These are phyloP conservation scores for Mycena polygramma DNA, from an alignment of 768 basidiomycete species.

Conservation along the genomic window DNA sequence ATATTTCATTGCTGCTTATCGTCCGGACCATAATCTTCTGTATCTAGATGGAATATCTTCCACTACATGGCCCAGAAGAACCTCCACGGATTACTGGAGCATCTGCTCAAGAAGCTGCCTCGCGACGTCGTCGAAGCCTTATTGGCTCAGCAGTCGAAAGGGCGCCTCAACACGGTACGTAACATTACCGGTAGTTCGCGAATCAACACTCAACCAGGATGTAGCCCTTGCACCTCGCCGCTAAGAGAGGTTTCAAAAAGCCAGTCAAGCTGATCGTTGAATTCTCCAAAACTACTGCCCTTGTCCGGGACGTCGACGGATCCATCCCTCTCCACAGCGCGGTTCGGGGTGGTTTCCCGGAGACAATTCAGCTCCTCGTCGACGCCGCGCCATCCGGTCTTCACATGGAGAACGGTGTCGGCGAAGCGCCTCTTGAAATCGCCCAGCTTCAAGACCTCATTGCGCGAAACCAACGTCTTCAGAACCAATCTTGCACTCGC, in stretches of 20 bases:
- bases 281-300: constrained; percentile 51
- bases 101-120: constrained; percentile 66
- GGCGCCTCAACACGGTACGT: constrained; percentile 60
- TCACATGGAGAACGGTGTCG: constrained; percentile 64
- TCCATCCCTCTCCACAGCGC: constrained; percentile 68
- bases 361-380: constrained; percentile 56
- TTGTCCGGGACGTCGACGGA: constrained; percentile 61
- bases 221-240: constrained; percentile 70
- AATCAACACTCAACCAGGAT: background rate
- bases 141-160: constrained; percentile 61
- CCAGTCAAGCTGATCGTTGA: constrained; percentile 54
- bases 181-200: background rate
- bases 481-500: background rate
- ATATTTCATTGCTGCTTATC: background rate
- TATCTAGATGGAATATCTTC: constrained; percentile 67
- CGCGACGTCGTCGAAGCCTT: constrained; percentile 59
- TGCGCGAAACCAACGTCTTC: constrained; percentile 35
- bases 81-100: constrained; percentile 50
- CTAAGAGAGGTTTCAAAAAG: constrained; percentile 48
- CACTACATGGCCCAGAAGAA: constrained; percentile 57
- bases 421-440: constrained; percentile 58
- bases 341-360: constrained; percentile 47
- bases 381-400: constrained; percentile 55
- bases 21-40: background rate
- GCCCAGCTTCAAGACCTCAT: constrained; percentile 46